Conservation (phyloP, 1,284 basidiomycete genomes). For the Peniophora sp. region DNA sequence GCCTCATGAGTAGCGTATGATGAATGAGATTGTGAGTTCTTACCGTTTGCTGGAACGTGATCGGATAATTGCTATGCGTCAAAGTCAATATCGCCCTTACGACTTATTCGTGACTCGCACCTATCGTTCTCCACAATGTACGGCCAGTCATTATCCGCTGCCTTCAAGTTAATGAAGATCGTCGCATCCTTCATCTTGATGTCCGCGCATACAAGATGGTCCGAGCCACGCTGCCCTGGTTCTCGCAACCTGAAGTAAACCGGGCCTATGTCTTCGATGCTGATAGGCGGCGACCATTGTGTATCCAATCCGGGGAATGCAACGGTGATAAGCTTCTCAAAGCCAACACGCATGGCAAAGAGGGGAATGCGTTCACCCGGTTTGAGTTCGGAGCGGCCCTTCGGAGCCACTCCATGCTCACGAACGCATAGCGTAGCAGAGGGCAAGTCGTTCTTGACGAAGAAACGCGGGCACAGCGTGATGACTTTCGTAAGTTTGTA, state of each 20-base stretch:
- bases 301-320: slow-evolving; percentile 82
- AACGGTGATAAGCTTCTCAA: slow-evolving; percentile 72
- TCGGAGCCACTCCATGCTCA: slow-evolving; percentile 73
- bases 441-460: slow-evolving; percentile 72
- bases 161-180: slow-evolving; percentile 77
- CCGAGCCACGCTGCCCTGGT: slow-evolving; percentile 29
- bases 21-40: slow-evolving; percentile 9
- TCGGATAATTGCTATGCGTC: slow-evolving; percentile 50
- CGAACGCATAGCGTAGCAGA: slow-evolving; percentile 69
- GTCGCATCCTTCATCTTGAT: slow-evolving; percentile 82
- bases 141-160: slow-evolving; percentile 77
- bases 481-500: slow-evolving; percentile 96
- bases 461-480: slow-evolving; percentile 85
- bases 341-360: slow-evolving; percentile 58
- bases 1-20: background rate
- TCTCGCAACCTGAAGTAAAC: slow-evolving; percentile 69
- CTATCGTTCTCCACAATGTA: slow-evolving; percentile 83
- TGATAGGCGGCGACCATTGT: slow-evolving; percentile 90
- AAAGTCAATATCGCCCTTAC: no score
- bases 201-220: slow-evolving; percentile 74
- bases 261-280: slow-evolving; percentile 85
- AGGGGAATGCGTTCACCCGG: slow-evolving; percentile 69
- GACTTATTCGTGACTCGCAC: no score
- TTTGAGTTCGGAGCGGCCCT: slow-evolving; percentile 59
- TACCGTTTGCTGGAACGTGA: slow-evolving; percentile 77